phyloP scores from a whole-genome alignment of 495 filamentous ascomycete species.

The Aspergillus leporis region DNA sequence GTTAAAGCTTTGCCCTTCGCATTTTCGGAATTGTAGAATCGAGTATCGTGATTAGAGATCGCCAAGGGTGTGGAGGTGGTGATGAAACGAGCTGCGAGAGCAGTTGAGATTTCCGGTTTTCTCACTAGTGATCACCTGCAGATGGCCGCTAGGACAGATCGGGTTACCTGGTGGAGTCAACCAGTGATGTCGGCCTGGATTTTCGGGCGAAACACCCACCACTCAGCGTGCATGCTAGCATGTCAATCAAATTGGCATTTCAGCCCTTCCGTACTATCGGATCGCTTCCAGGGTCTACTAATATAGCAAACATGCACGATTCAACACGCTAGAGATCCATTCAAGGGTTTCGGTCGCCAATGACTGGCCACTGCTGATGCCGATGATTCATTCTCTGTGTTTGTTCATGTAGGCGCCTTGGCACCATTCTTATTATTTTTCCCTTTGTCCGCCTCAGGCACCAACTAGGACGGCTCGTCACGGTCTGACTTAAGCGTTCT shows the following conservation, averaged over 20 bases:
- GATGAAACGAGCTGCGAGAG: neutral
- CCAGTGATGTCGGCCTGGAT: neutral
- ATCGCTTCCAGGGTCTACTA: too few species aligned
- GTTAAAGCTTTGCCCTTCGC: too few species aligned
- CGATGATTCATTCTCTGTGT: neutral
- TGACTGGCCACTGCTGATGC: neutral
- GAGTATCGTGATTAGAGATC: too few species aligned
- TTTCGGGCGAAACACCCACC: neutral
- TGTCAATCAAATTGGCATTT: too few species aligned
- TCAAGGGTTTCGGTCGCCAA: too few species aligned
- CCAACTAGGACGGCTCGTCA: neutral
- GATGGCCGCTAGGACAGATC: too few species aligned
- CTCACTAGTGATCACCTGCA: slow-evolving; percentile 4
- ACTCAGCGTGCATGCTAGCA: neutral
- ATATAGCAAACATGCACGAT: neutral
- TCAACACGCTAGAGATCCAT: neutral
- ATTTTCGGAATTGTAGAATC: too few species aligned
- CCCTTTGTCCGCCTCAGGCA: neutral
- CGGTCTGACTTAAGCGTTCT: too few species aligned
- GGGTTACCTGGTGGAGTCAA: too few species aligned
- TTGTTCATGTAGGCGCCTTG: too few species aligned
- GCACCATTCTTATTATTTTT: too few species aligned
- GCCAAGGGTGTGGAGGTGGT: neutral
- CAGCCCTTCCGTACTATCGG: too few species aligned
- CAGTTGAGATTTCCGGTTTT: neutral